phyloP scores from a whole-genome alignment of 1,284 basidiomycete genomes.

The Caloboletus inedulis region DNA sequence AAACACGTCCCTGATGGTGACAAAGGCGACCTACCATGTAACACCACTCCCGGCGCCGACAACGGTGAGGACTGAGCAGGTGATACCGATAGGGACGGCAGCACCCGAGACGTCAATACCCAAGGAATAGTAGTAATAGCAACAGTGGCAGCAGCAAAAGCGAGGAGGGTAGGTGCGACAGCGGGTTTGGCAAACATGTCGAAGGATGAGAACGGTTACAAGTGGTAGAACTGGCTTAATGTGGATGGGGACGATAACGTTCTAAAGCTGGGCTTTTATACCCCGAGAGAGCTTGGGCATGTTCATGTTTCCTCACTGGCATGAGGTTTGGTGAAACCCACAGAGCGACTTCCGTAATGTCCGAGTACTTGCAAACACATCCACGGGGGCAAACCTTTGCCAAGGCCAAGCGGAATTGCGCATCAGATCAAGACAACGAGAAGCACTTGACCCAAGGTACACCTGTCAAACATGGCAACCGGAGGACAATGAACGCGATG shows the following conservation, averaged over 20 bases:
- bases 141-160: background rate
- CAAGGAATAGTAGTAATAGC: background rate
- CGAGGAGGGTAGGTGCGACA: background rate
- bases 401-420: too few species aligned
- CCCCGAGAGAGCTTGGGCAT: background rate
- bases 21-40: background rate
- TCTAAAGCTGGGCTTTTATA: background rate
- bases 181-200: conserved; percentile 1
- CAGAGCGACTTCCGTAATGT: background rate
- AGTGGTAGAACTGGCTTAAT: background rate
- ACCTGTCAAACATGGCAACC: background rate
- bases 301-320: too few species aligned
- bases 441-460: background rate
- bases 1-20: too few species aligned
- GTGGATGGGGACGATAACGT: background rate
- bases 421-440: background rate
- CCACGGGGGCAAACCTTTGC: background rate
- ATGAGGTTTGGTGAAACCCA: background rate
- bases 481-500: background rate
- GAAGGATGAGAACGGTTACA: background rate
- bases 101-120: background rate
- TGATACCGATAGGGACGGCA: background rate
- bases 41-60: background rate
- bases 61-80: background rate
- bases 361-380: background rate